Percentiles rank a stretch among this genome's conserved stretches.
Conservation (phyloP, 2,329 filamentous ascomycete genomes). For the Pyrenochaeta sp. region DNA sequence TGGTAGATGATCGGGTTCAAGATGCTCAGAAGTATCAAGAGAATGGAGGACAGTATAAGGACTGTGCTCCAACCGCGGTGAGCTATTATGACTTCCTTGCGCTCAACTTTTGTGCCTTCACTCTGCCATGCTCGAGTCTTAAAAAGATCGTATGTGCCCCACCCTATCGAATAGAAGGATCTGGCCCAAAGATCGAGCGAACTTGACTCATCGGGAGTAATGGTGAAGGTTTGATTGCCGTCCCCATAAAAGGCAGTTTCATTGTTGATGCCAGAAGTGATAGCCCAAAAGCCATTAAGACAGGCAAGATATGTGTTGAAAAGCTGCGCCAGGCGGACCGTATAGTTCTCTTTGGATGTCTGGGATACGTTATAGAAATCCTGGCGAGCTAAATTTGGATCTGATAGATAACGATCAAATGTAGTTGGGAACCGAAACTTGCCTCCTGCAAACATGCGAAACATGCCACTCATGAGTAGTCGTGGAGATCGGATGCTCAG, state of each 20-base stretch:
- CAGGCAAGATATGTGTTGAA: too few species aligned
- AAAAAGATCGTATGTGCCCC: too few species aligned
- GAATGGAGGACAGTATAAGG: neutral
- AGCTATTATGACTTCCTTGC: neutral
- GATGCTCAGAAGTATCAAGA: slow-evolving; percentile 2
- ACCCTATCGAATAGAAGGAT: neutral
- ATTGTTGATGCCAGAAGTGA: too few species aligned
- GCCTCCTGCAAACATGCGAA: neutral
- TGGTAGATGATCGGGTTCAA: slow-evolving; percentile 1
- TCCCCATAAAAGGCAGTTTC: too few species aligned
- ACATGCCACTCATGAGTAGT: neutral
- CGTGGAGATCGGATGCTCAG: neutral
- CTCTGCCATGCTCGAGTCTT: neutral
- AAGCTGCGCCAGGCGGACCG: neutral
- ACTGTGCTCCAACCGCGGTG: neutral
- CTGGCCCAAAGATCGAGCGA: neutral
- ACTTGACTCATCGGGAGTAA: neutral
- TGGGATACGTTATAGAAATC: too few species aligned
- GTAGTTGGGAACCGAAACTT: neutral
- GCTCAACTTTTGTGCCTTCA: neutral
- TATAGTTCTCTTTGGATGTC: too few species aligned
- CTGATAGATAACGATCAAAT: neutral
- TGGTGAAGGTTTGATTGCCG: too few species aligned
- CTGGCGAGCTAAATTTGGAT: neutral
- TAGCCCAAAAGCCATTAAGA: too few species aligned